Evolutionary conservation across 805 yeast genomes (phyloP), one percentile per base, ranked within the genome.

Genomic region (Pichia rugopelliculosa): DNA sequence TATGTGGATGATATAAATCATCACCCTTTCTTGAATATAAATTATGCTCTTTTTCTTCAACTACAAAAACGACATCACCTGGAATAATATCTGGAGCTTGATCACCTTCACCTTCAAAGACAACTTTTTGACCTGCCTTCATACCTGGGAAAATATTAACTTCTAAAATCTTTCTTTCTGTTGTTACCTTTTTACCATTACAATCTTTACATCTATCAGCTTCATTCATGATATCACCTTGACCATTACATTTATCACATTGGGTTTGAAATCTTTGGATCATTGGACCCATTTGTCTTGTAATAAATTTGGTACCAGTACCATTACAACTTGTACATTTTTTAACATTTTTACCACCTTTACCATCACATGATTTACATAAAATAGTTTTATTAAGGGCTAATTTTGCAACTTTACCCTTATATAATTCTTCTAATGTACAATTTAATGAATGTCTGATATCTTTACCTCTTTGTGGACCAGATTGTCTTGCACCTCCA

Each of bases 221-320:
- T 46, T 90, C 76, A 66, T 84, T 81, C 63, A 89, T 78, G 55
- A 84, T 84, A 67, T 85, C 91, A 66, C 99, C 99, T 51, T 84
- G 75, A 65, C 98, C 99, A 56, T 80, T 71, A 81, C 99, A 93
- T 50, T 70, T 82, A 58, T 86, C 91, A 84, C 99, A 93, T 46
- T 80, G 82, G 41, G 95, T 81, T 74, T 93, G 98, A 80, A 87
- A 87, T 76, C 96, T 86, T 75, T 93, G 99, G 62, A 93, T 86
- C 90, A 93, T 88, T 56, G 96, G 96, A 59, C 99, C 99, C 96
- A 93, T 90, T 72, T 93, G 98, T 74, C 96, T 86, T 45, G 96
- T 87, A 56, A 89, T 84, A 56, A 91, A 84, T 69, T 80, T 87
- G 68, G 84, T 71, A 78, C 99, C 99, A 59, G 78, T 76, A 69